Conservation (phyloP, 1,139 yeast species). For the Lodderomyces margitis region DNA sequence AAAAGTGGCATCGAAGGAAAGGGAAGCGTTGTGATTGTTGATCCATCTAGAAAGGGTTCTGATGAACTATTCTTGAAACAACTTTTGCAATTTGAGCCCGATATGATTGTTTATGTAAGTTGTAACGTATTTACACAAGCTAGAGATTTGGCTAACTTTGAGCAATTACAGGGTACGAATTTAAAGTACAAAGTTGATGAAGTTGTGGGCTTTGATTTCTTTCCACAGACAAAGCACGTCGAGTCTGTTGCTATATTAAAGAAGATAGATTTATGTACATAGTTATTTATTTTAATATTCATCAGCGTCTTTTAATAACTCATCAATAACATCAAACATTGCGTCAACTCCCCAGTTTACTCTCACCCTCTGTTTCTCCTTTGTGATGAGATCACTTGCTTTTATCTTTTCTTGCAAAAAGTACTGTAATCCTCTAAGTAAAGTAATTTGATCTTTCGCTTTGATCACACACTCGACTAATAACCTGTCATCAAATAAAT, state of each 20-base stretch:
- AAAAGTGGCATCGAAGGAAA: slow-evolving; percentile 27
- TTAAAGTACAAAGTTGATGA: slow-evolving; percentile 28
- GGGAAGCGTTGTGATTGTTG: slow-evolving; percentile 41
- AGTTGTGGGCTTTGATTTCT: slow-evolving; percentile 45
- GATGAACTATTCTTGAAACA: slow-evolving; percentile 33
- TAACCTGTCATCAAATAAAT: slow-evolving; percentile 51
- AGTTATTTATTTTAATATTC: slow-evolving; percentile 3
- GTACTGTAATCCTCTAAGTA: slow-evolving; percentile 72
- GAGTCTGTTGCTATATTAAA: slow-evolving; percentile 43
- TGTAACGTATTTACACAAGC: slow-evolving; percentile 51
- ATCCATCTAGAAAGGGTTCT: slow-evolving; percentile 48
- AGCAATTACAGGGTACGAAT: slow-evolving; percentile 20
- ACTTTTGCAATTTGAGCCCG: slow-evolving; percentile 36
- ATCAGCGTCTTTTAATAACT: slow-evolving; percentile 27
- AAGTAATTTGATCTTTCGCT: slow-evolving; percentile 59
- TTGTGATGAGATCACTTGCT: slow-evolving; percentile 50
- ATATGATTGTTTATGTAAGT: slow-evolving; percentile 39
- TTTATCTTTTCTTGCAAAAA: slow-evolving; percentile 58
- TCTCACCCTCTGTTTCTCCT: slow-evolving; percentile 59
- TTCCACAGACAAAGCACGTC: slow-evolving; percentile 50
- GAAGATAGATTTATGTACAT: slow-evolving; percentile 8
- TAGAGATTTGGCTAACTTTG: slow-evolving; percentile 35
- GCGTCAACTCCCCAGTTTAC: slow-evolving; percentile 70
- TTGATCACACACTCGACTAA: slow-evolving; percentile 56
- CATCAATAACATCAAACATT: slow-evolving; percentile 54